A percentile compares a stretch with the other conserved stretches of the same genome.
These are phyloP conservation scores for Aspergillus taichungensis DNA, from an alignment of 495 filamentous ascomycete genomes.

Conservation along the genomic window DNA sequence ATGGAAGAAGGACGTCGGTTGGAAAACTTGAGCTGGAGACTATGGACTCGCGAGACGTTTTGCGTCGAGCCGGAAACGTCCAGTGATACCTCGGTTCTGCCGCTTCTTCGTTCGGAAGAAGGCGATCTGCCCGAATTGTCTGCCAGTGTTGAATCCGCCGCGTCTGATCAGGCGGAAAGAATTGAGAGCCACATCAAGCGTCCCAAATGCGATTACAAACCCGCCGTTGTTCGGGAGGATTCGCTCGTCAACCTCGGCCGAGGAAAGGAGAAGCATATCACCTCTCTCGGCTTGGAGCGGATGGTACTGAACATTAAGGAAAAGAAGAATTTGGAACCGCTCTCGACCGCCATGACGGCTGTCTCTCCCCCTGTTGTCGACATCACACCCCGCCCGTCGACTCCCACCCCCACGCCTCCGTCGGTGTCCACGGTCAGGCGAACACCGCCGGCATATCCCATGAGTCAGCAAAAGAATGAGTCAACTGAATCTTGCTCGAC, in stretches of 20 bases:
- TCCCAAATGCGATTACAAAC: conserved; percentile 35
- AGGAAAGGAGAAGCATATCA: conserved; percentile 82
- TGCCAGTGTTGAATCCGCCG: conserved; percentile 78
- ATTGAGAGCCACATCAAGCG: conserved; percentile 56
- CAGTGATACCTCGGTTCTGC: conserved; percentile 34
- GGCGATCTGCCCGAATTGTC: conserved; percentile 76
- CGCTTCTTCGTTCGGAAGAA: conserved; percentile 34
- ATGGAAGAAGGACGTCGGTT: conserved; percentile 87
- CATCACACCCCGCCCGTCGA: conserved; percentile 38
- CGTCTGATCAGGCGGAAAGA: conserved; percentile 63
- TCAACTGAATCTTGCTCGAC: conserved; percentile 49
- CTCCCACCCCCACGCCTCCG: conserved; percentile 35
- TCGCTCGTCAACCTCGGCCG: conserved; percentile 47
- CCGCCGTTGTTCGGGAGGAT: conserved; percentile 40
- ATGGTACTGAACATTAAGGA: conserved; percentile 86
- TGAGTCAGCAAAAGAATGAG: conserved; percentile 20
- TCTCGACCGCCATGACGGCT: conserved; percentile 29
- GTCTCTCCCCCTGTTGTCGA: conserved; percentile 47
- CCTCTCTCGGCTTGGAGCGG: conserved; percentile 74
- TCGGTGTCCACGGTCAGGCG: conserved; percentile 22
- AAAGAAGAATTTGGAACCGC: conserved; percentile 56
- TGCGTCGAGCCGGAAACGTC: conserved; percentile 70
- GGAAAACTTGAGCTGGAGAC: conserved; percentile 91
- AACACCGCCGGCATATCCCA: conserved; percentile 9
- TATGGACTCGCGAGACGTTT: conserved; percentile 95